Base-by-base conservation (phyloP, 1,284 basidiomycete species). In the Sporisorium sorghi region DNA sequence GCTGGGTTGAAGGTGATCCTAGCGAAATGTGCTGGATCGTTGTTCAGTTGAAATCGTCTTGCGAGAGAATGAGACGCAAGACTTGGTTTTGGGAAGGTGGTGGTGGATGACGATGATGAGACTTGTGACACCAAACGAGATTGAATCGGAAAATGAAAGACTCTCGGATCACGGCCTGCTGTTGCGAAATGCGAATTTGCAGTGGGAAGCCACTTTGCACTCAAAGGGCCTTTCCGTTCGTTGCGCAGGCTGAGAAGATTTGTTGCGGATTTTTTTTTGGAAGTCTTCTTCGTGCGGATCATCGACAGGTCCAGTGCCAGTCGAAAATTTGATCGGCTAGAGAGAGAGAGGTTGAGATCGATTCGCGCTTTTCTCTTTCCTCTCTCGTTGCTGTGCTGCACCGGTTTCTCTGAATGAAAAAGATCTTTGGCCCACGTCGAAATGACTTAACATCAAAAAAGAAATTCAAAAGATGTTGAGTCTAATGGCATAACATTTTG, bases 121-220 rank as follows among this genome's bases (percentile, higher is more conserved):
- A 32, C 17, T 40, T 37, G 57, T 51, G 63, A 55, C 52, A 59
- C 52, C 37, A n/a, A 33, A 33, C 7, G 17, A 30, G 26, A 24
- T 21, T 35, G 44, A 62, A 30, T 26, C 33, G 28, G 9, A 30
- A 33, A 68, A 69, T 58, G 49, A 46, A 48, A 50, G 39, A 26
- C 35, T 14, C 24, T 69, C 66, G 66, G 66, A 55, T 69, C 55
- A 54, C 66, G 66, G 60, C 59, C 55, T 39, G 40, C 32, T 51
- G 32, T 46, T 24, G 23, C 14, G 9, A 26, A 24, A 24, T 2
- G 26, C 46, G 26, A 28, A 48, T 30, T 30, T 30, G 28, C 35
- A 37, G 14, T 33, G 14, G 30, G 6, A 32, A 32, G 30, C 11
- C 30, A 32, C 30, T 32, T 32, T 32, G 30, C 30, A 32, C 30